Evolutionary conservation across 352 stramenopile genomes (phyloP).

Genomic region (Aphanomyces astaci): DNA sequence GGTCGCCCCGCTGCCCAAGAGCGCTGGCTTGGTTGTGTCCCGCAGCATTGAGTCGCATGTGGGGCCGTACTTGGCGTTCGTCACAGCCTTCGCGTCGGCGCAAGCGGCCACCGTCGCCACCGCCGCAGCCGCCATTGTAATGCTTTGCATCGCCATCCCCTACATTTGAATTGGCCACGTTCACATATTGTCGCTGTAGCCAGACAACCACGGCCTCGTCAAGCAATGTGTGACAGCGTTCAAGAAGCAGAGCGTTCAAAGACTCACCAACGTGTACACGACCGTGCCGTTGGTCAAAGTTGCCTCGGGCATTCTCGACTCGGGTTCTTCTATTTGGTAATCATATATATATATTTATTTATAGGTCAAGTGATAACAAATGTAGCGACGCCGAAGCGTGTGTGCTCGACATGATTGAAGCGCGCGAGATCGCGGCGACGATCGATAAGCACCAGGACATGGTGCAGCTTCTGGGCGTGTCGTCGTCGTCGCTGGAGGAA

Average conservation of each 20-base stretch:
- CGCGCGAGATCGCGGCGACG: neutral
- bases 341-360: no score
- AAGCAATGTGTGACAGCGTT: constrained; percentile 66
- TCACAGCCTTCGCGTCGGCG: constrained; percentile 43
- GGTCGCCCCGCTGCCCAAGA: constrained; percentile 55
- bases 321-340: no score
- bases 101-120: constrained; percentile 30
- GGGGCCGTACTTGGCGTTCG: constrained; percentile 40
- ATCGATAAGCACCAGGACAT: constrained; percentile 20
- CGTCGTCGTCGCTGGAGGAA: neutral
- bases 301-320: neutral
- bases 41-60: constrained; percentile 65
- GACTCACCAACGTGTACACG: constrained; percentile 70
- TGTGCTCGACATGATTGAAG: constrained; percentile 15
- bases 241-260: constrained; percentile 59
- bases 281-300: constrained; percentile 65
- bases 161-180: neutral
- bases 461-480: neutral
- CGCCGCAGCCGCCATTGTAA: constrained; percentile 35
- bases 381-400: neutral
- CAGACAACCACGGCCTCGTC: constrained; percentile 67
- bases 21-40: constrained; percentile 66
- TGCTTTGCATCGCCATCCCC: neutral
- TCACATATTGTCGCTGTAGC: constrained; percentile 24
- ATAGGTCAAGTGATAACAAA: neutral